Percentiles rank a stretch among this genome's conserved stretches.
phyloP scores from a whole-genome alignment of 805 yeast species.

The Yarrowia deformans region DNA sequence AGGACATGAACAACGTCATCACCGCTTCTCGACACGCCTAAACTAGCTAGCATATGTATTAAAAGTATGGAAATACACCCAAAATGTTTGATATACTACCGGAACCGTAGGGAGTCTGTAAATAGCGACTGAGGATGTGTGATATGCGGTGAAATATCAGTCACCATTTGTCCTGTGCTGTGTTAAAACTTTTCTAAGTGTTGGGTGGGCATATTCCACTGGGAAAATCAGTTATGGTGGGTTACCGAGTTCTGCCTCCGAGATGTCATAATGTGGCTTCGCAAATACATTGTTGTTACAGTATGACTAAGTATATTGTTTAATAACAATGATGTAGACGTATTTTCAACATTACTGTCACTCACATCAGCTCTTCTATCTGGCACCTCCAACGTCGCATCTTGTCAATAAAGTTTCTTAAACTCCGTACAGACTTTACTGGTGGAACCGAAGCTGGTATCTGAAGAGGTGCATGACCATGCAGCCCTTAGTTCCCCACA shows the following conservation, averaged over 20 bases:
- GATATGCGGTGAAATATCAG: too few relatives aligned
- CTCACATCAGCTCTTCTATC: too few relatives aligned
- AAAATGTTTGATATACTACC: conserved; percentile 9
- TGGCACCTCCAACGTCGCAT: too few relatives aligned
- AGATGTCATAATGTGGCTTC: neutral
- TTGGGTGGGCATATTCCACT: neutral
- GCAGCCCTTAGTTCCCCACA: conserved; percentile 25
- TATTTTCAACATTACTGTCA: neutral
- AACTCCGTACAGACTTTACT: neutral
- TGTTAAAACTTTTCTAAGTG: neutral
- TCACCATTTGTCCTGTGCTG: too few relatives aligned
- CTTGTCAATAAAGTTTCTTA: neutral
- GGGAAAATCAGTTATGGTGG: neutral
- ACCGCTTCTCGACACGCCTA: conserved; percentile 80
- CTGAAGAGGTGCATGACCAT: conserved; percentile 8
- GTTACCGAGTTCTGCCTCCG: neutral
- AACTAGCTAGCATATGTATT: conserved; percentile 34
- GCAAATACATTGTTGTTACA: neutral
- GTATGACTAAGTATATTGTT: neutral
- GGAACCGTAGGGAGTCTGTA: neutral
- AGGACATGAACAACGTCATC: conserved; percentile 95
- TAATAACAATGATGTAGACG: too few relatives aligned
- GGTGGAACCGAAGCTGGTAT: neutral
- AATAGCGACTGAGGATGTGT: too few relatives aligned
- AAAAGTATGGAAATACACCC: conserved; percentile 39